Evolutionary conservation across 1,139 yeast species (phyloP).

Genomic region (Yamadazyma aaseri): DNA sequence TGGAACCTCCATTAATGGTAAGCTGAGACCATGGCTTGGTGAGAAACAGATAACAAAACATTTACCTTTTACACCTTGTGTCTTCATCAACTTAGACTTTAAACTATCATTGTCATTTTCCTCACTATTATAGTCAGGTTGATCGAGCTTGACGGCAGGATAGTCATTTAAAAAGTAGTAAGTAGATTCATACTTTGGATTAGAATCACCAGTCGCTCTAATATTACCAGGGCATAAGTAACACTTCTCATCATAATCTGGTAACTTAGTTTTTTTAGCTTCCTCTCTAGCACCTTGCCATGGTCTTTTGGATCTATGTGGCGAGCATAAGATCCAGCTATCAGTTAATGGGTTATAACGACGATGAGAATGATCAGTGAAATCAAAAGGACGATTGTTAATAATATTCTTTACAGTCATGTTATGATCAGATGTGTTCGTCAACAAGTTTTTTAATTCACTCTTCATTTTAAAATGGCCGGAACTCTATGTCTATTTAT

Average conservation of each 20-base stretch:
- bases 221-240: constrained; percentile 73
- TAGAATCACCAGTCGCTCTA: constrained; percentile 63
- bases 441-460: constrained; percentile 16
- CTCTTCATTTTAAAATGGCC: constrained; percentile 15
- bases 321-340: constrained; percentile 68
- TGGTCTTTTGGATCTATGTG: constrained; percentile 76
- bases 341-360: constrained; percentile 67
- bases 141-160: constrained; percentile 64
- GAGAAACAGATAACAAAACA: constrained; percentile 73
- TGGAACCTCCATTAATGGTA: constrained; percentile 55
- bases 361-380: constrained; percentile 61
- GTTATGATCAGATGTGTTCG: constrained; percentile 8
- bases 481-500: constrained; percentile 11
- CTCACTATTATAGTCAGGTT: constrained; percentile 41
- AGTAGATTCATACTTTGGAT: constrained; percentile 59
- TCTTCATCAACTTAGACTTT: constrained; percentile 48
- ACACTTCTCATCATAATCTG: constrained; percentile 63
- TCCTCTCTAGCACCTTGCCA: constrained; percentile 79
- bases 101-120: constrained; percentile 20
- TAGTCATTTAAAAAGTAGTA: constrained; percentile 67
- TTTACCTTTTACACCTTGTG: constrained; percentile 64
- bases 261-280: constrained; percentile 40
- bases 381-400: constrained; percentile 32
- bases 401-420: constrained; percentile 3
- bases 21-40: constrained; percentile 67